Conservation (phyloP, 371 early-diverging fungal genomes). For the Rhizopus stolonifer region DNA sequence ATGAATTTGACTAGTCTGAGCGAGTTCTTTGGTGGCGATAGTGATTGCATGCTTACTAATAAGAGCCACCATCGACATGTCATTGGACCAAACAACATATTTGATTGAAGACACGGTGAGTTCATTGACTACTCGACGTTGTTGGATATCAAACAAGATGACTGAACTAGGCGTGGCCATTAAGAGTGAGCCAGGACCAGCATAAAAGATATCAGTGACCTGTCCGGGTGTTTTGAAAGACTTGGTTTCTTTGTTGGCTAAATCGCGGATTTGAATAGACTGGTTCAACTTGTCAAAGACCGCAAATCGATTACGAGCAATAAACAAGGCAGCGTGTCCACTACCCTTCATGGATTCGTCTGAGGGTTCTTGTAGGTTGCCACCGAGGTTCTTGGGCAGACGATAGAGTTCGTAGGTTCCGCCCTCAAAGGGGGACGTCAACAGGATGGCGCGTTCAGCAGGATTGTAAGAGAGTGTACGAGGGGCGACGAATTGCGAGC, state of each 20-base stretch:
- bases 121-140: slow-evolving; percentile 73
- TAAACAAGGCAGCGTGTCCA: slow-evolving; percentile 86
- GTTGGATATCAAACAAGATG: slow-evolving; percentile 88
- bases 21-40: slow-evolving; percentile 82
- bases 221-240: slow-evolving; percentile 78
- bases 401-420: slow-evolving; percentile 86
- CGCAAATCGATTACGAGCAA: slow-evolving; percentile 94
- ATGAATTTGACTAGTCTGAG: slow-evolving; percentile 84
- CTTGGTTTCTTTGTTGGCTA: slow-evolving; percentile 85
- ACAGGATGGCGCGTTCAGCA: slow-evolving; percentile 84
- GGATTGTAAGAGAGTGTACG: slow-evolving; percentile 91
- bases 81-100: slow-evolving; percentile 88
- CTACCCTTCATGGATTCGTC: slow-evolving; percentile 72
- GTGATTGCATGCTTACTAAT: slow-evolving; percentile 92
- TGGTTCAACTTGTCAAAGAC: slow-evolving; percentile 83
- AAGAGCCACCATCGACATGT: slow-evolving; percentile 84
- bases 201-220: slow-evolving; percentile 83
- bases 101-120: slow-evolving; percentile 78
- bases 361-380: slow-evolving; percentile 63
- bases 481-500: slow-evolving; percentile 68
- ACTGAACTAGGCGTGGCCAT: slow-evolving; percentile 82
- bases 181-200: slow-evolving; percentile 82
- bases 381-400: slow-evolving; percentile 73
- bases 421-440: slow-evolving; percentile 81
- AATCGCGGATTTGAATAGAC: slow-evolving; percentile 77